A percentile compares a stretch with the other conserved stretches of the same genome.
Evolutionary conservation across 306 rosid genomes (phyloP).

Genomic region (Styphnolobium japonicum): DNA sequence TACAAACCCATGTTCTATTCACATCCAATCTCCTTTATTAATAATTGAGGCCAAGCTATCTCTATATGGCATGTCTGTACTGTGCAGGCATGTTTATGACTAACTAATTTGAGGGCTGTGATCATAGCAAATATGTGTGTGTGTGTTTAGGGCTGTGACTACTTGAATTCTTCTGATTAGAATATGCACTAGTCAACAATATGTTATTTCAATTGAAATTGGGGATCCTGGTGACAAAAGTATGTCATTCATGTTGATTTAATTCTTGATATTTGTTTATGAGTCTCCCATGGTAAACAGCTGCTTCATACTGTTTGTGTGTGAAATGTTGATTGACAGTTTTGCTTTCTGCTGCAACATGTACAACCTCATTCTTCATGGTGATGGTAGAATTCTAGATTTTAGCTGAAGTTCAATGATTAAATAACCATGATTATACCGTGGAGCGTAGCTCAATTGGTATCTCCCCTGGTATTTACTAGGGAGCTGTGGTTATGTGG

Average conservation of each 20-base stretch:
- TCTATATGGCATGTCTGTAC: background rate
- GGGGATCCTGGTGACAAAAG: background rate
- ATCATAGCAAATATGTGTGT: background rate
- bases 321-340: background rate
- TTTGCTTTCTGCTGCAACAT: background rate
- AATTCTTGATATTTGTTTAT: background rate
- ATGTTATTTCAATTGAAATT: background rate
- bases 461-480: too few relatives aligned
- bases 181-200: background rate
- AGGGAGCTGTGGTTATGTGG: too few relatives aligned
- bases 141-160: too few relatives aligned
- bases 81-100: background rate
- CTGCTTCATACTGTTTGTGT: background rate
- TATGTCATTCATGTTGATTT: background rate
- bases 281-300: background rate
- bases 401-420: slow-evolving; percentile 9
- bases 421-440: background rate
- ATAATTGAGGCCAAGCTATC: background rate
- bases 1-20: background rate
- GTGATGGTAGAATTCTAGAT: background rate
- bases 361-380: background rate
- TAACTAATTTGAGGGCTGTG: background rate
- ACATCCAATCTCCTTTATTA: background rate
- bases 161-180: background rate
- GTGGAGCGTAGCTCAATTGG: too few relatives aligned